Evolutionary conservation across 345 rosid genomes (phyloP).

Genomic region (Sonneratia caseolaris): DNA sequence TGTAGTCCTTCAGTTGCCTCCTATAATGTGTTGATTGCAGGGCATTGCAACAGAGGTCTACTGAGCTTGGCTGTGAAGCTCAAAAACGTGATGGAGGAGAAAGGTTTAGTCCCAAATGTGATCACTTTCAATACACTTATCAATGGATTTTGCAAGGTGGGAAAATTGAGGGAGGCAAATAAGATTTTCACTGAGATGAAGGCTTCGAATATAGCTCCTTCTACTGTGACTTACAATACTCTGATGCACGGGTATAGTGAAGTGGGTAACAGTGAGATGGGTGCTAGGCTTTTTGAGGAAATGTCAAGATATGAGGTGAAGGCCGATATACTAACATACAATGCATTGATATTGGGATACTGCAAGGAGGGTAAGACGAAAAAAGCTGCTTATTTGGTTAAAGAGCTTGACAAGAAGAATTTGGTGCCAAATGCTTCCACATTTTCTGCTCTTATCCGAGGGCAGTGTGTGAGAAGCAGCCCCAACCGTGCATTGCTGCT

Average conservation of each 20-base stretch:
- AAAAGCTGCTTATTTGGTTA: conserved; percentile 72
- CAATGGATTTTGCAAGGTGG: conserved; percentile 53
- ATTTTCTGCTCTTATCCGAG: conserved; percentile 62
- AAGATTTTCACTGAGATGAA: conserved; percentile 59
- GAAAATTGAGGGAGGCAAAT: conserved; percentile 51
- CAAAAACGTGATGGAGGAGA: conserved; percentile 43
- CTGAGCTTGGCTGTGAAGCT: conserved; percentile 52
- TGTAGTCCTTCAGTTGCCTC: conserved; percentile 39
- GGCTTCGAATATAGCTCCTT: conserved; percentile 39
- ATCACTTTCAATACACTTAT: conserved; percentile 63
- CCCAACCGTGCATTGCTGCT: conserved; percentile 60
- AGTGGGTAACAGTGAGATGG: conserved; percentile 44
- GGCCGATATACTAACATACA: conserved; percentile 64
- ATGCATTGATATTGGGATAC: conserved; percentile 65
- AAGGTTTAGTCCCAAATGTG: conserved; percentile 43
- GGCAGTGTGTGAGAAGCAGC: conserved; percentile 63
- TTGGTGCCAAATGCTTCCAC: conserved; percentile 71
- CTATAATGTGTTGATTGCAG: conserved; percentile 66
- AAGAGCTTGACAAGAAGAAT: conserved; percentile 57
- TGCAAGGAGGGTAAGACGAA: conserved; percentile 87
- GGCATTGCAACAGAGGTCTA: conserved; percentile 56
- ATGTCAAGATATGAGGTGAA: conserved; percentile 47
- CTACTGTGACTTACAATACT: conserved; percentile 60
- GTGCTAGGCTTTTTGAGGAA: conserved; percentile 49
- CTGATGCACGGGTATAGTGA: conserved; percentile 64